These are phyloP conservation scores for Cicer yamashitae DNA, from an alignment of 306 rosid species.

Conservation along the genomic window DNA sequence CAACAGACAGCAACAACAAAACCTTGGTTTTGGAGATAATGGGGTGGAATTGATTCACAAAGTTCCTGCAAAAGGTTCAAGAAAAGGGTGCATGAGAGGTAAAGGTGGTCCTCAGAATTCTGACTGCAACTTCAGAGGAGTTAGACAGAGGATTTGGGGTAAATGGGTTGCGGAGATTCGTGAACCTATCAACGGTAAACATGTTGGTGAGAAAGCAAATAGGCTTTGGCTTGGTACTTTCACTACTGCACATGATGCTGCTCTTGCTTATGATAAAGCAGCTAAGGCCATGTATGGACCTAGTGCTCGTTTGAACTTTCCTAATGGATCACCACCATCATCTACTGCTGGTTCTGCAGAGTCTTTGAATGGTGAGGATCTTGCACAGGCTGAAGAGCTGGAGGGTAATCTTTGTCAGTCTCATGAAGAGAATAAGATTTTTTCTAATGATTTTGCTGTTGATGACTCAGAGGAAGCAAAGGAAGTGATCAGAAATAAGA, in stretches of 20 bases:
- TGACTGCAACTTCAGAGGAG: conserved; percentile 74
- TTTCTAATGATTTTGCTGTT: conserved; percentile 18
- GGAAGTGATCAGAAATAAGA: conserved; percentile 19
- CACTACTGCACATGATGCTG: conserved; percentile 78
- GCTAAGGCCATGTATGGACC: conserved; percentile 82
- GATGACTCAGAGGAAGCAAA: conserved; percentile 27
- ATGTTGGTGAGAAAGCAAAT: conserved; percentile 45
- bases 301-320: conserved; percentile 75
- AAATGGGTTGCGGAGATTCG: conserved; percentile 95
- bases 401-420: conserved; percentile 6
- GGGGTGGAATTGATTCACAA: conserved; percentile 46
- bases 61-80: conserved; percentile 75
- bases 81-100: conserved; percentile 88
- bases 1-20: conserved; percentile 44
- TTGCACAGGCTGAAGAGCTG: conserved; percentile 29
- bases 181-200: conserved; percentile 55
- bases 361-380: conserved; percentile 22
- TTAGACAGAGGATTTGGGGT: conserved; percentile 93
- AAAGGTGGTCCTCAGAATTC: conserved; percentile 97
- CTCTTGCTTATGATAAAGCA: conserved; percentile 87
- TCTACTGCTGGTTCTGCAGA: conserved; percentile 32
- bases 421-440: conserved; percentile 34
- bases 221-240: conserved; percentile 97
- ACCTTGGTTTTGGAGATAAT: conserved; percentile 44
- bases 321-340: conserved; percentile 43